Evolutionary conservation across 1,139 yeast genomes (phyloP), one percentile per base, ranked within the genome.

Genomic region (Komagataea norvegica): DNA sequence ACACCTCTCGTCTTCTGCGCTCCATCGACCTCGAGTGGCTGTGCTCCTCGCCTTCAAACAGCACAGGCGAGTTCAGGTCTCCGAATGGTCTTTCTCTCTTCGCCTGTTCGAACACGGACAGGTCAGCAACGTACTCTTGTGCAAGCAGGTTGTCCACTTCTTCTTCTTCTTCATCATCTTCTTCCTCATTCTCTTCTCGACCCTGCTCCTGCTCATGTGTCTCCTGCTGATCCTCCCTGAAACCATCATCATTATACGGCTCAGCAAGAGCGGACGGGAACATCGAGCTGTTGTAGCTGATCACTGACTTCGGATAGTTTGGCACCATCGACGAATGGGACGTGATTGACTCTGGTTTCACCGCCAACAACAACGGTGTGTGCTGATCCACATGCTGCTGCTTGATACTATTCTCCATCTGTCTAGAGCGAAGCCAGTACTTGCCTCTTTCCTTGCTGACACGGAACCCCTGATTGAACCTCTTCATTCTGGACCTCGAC

Each of bases 401-500:
- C 8, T 8, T 11, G 9, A 6, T 5, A 6, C 13, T 17, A 3
- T 20, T 7, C 8, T 18, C 17, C 7, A 11, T 17, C 11, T 24
- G 17, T 16, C 15, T 15, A 17, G 24, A 24, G 5, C 16, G 18
- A 36, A 91, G 62, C 97, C 97, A 91, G 56, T 88, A 88, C 49
- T 85, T 86, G 1, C 41, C 41, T 22, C 37, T 29, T 25, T 37
- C 41, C 31, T 37, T 33, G 18, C 41, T 76, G 56, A 87, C 88
- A 30, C 99, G 62, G 45, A 89, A 61, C 0, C 99, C 99, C 43
- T 87, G 84, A 46, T 81, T 77, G 32, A 91, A 74, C 44, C 95
- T 72, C 37, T 83, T 77, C 67, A 76, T 68, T 36, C 93, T 64
- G 0, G 91, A 77, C 15, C 67, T 65, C 1, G 86, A 73, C 23